phyloP scores from a whole-genome alignment of 2,329 filamentous ascomycete genomes.

The Hymenotorrendiella dingleyae region DNA sequence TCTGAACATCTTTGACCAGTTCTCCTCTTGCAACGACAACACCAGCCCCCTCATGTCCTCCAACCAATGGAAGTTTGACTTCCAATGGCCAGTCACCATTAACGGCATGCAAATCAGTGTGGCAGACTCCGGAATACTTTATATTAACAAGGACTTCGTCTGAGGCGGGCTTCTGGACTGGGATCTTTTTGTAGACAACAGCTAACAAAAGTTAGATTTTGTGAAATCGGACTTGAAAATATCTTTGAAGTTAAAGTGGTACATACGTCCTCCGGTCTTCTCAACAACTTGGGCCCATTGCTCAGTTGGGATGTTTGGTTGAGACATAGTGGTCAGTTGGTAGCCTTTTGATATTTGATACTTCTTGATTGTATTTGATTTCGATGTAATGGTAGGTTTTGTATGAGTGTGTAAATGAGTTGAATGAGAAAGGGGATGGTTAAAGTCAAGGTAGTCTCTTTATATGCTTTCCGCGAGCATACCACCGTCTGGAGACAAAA shows the following conservation, averaged over 20 bases:
- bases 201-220: slow-evolving; percentile 35
- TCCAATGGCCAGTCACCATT: slow-evolving; percentile 84
- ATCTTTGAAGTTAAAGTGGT: neutral
- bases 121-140: slow-evolving; percentile 86
- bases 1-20: slow-evolving; percentile 68
- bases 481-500: too few relatives aligned
- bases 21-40: slow-evolving; percentile 74
- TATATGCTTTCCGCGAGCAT: too few relatives aligned
- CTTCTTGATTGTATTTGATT: neutral
- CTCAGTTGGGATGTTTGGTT: slow-evolving; percentile 59
- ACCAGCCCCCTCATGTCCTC: slow-evolving; percentile 75
- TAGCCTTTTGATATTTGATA: neutral
- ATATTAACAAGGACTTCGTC: slow-evolving; percentile 91
- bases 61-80: slow-evolving; percentile 80
- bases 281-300: slow-evolving; percentile 93
- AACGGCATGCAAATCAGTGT: slow-evolving; percentile 77
- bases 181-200: slow-evolving; percentile 71
- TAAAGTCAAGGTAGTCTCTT: too few relatives aligned
- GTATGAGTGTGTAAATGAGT: neutral
- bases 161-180: slow-evolving; percentile 72
- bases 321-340: slow-evolving; percentile 7
- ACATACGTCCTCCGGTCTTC: slow-evolving; percentile 65
- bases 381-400: neutral
- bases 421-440: neutral
- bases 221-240: neutral